A percentile compares a stretch with the other conserved stretches of the same genome.
Evolutionary conservation across 208 protist genomes (phyloP).

Genomic region (Entamoeba moshkovskii): DNA sequence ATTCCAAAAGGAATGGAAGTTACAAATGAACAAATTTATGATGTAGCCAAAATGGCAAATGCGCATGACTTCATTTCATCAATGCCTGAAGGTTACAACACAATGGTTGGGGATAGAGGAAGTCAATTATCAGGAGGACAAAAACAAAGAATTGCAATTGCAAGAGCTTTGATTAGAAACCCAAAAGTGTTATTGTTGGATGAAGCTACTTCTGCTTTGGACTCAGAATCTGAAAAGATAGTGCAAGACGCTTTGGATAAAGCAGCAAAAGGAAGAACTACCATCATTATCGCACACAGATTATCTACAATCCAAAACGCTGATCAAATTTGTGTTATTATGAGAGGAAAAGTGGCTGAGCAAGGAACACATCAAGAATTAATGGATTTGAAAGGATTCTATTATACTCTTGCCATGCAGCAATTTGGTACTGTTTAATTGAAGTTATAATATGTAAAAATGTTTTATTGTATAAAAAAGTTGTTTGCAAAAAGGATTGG

Average conservation of each 20-base stretch:
- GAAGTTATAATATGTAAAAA: not conserved
- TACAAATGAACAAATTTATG: not conserved
- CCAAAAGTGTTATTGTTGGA: conserved; percentile 69
- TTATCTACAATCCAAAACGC: conserved; percentile 66
- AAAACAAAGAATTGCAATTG: conserved; percentile 75
- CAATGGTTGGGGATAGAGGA: not conserved
- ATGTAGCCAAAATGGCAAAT: not conserved
- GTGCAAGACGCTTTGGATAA: conserved; percentile 60
- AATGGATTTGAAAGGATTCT: not conserved
- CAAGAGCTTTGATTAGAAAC: conserved; percentile 62
- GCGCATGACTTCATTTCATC: not conserved
- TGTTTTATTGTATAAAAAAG: too few relatives aligned
- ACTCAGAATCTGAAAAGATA: conserved; percentile 63
- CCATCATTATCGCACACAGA: conserved; percentile 73
- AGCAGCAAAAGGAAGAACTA: conserved; percentile 59
- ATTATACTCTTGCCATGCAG: not conserved
- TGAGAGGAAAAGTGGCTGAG: conserved; percentile 62
- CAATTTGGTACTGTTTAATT: not conserved
- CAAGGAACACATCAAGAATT: conserved; percentile 64
- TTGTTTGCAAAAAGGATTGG: too few relatives aligned
- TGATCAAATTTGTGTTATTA: conserved; percentile 73
- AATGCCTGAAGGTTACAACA: not conserved
- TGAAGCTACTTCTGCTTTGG: conserved; percentile 68
- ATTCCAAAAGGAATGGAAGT: not conserved
- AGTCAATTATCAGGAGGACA: conserved; percentile 63